These are phyloP conservation scores for Termitomyces sp. DNA, from an alignment of 768 basidiomycete species.

Conservation along the genomic window DNA sequence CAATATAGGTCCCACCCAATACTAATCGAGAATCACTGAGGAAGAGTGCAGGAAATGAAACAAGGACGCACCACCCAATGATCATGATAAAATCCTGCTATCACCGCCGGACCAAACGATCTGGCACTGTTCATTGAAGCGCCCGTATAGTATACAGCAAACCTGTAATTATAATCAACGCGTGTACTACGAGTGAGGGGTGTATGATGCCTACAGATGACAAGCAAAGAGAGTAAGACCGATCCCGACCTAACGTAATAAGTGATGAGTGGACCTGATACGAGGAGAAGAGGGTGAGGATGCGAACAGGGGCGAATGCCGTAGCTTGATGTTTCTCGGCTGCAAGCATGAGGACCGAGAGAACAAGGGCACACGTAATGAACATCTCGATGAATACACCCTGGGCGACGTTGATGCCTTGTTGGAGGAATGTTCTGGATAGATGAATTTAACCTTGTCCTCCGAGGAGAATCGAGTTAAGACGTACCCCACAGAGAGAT, in stretches of 20 bases:
- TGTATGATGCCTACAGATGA: slow-evolving; percentile 42
- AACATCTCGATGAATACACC: slow-evolving; percentile 74
- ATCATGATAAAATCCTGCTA: slow-evolving; percentile 51
- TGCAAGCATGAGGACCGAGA: slow-evolving; percentile 71
- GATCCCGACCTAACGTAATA: slow-evolving; percentile 50
- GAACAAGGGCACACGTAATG: slow-evolving; percentile 53
- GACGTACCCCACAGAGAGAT: slow-evolving; percentile 51
- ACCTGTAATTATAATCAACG: slow-evolving; percentile 30
- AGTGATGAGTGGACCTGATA: neutral
- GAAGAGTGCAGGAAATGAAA: neutral
- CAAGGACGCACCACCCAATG: slow-evolving; percentile 61
- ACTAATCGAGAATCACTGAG: slow-evolving; percentile 31
- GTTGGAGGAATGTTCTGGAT: slow-evolving; percentile 43
- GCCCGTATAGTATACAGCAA: slow-evolving; percentile 59
- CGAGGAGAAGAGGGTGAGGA: slow-evolving; percentile 6
- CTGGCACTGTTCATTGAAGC: slow-evolving; percentile 69
- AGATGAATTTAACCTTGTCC: slow-evolving; percentile 5
- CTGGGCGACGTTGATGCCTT: slow-evolving; percentile 48
- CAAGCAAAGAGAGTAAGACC: slow-evolving; percentile 63
- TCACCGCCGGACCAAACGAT: slow-evolving; percentile 66
- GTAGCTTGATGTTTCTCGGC: slow-evolving; percentile 66
- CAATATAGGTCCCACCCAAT: slow-evolving; percentile 69
- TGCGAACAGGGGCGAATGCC: slow-evolving; percentile 59
- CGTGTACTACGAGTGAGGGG: neutral
- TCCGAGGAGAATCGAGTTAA: neutral